Conservation (phyloP, 2,329 filamentous ascomycete species). For the Verticillium klebahnii region DNA sequence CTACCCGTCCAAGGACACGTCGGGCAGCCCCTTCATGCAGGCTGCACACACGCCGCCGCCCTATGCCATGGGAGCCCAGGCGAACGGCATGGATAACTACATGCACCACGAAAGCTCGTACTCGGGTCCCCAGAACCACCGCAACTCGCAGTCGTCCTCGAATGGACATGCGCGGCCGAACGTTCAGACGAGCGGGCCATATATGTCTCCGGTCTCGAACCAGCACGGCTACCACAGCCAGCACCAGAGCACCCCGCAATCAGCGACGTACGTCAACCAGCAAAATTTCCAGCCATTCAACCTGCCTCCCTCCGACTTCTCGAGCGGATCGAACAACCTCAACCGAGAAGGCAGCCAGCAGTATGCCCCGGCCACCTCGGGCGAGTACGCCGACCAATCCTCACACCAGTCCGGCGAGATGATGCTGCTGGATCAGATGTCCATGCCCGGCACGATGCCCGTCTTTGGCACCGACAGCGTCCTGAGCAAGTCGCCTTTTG, state of each 20-base stretch:
- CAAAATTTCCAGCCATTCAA: slow-evolving; percentile 60
- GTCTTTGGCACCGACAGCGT: slow-evolving; percentile 82
- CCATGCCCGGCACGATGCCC: slow-evolving; percentile 66
- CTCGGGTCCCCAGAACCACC: slow-evolving; percentile 22
- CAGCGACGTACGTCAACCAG: slow-evolving; percentile 49
- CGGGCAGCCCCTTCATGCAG: slow-evolving; percentile 41
- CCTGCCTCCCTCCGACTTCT: slow-evolving; percentile 57
- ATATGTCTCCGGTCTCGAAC: slow-evolving; percentile 47
- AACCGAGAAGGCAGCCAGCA: slow-evolving; percentile 27
- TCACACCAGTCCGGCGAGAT: slow-evolving; percentile 44
- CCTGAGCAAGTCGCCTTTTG: slow-evolving; percentile 76
- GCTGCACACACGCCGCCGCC: slow-evolving; percentile 37
- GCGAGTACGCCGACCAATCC: slow-evolving; percentile 41
- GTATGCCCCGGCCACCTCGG: slow-evolving; percentile 31
- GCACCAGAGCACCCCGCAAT: slow-evolving; percentile 39
- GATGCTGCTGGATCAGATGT: slow-evolving; percentile 59
- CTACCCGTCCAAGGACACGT: slow-evolving; percentile 40
- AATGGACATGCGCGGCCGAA: slow-evolving; percentile 36
- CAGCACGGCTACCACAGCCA: slow-evolving; percentile 45
- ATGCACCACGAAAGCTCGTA: slow-evolving; percentile 34
- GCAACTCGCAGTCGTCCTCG: slow-evolving; percentile 34
- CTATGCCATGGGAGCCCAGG: slow-evolving; percentile 21
- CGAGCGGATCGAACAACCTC: slow-evolving; percentile 19
- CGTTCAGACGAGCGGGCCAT: slow-evolving; percentile 42
- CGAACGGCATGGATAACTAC: slow-evolving; percentile 37